Evolutionary conservation across 305 asterid genomes (phyloP), one percentile per base, ranked within the genome.

Genomic region (Withania somnifera): DNA sequence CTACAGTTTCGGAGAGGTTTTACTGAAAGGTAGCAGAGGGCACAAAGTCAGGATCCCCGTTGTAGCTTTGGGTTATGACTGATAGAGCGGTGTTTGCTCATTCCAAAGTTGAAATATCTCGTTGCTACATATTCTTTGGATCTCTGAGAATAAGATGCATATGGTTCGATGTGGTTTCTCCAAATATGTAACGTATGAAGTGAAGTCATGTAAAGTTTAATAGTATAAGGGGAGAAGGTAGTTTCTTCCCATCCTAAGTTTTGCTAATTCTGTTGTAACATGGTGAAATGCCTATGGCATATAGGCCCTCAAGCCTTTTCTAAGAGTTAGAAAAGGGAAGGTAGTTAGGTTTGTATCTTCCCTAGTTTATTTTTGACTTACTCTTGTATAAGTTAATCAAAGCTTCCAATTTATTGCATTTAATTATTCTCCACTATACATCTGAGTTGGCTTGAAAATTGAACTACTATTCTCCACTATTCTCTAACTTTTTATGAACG

Each of bases 1-100:
- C 75, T 97, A 97, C 85, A 93, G 98, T 89, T 97, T 97, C 45
- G 99, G 99, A 20, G 96, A 93, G 92, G 92, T 97, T 79, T 20
- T 81, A 52, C 89, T 97, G 86, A 93, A 94, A 87, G 99, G 99
- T 45, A 97, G 95, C 63, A 88, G 97, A 85, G 93, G 98, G 76
- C 99, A 97, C 86, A 94, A 88, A 90, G 98, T 93, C 75, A 87
- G 95, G 84, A 87, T 95, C 64, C 98, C 97, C 1, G 94, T 95
- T 8, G 97, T 88, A 78, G 93, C 95, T 15, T 89, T 91, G 97
- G 97, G 98, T 40, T 92, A 88, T 66, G 51, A 91, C n/a, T 92
- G 91, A 80, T 93, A 89, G 84, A 73, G n/a, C 30, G 69, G 81
- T n/a, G 45, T 50, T 14, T 34, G 50, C 63, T 77, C 67, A 20